These are phyloP conservation scores for Leishmania gerbilli DNA, from an alignment of 208 protist genomes.

Conservation along the genomic window DNA sequence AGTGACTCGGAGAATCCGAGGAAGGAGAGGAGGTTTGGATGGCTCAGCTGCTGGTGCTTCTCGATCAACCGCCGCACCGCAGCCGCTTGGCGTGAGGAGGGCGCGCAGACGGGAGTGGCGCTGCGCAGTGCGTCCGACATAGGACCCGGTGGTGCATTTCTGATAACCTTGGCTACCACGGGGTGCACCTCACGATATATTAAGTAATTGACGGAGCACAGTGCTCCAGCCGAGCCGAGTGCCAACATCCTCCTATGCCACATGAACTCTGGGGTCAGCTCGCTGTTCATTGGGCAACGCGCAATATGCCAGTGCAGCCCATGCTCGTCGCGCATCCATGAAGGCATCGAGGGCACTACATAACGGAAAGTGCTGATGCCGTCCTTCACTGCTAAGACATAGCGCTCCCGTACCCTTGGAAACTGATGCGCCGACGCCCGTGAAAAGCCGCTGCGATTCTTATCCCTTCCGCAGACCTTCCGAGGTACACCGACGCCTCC, in stretches of 20 bases:
- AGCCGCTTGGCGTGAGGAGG: slow-evolving; percentile 3
- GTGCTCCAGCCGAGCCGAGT: slow-evolving; percentile 10
- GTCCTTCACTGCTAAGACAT: neutral
- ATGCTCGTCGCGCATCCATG: slow-evolving; percentile 13
- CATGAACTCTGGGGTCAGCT: neutral
- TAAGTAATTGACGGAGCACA: neutral
- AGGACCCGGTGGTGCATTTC: slow-evolving; percentile 3
- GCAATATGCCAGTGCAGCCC: slow-evolving; percentile 14
- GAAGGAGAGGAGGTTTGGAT: slow-evolving; percentile 16
- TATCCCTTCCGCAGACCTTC: neutral
- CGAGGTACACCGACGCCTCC: neutral
- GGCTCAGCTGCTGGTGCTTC: slow-evolving; percentile 8
- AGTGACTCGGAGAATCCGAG: slow-evolving; percentile 7
- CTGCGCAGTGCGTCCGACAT: slow-evolving; percentile 27
- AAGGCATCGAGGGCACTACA: slow-evolving; percentile 5
- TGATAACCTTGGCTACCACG: slow-evolving; percentile 16
- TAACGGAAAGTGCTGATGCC: neutral
- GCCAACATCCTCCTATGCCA: neutral
- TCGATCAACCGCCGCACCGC: slow-evolving; percentile 9
- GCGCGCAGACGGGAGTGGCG: slow-evolving; percentile 12
- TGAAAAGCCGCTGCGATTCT: neutral
- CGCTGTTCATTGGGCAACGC: neutral
- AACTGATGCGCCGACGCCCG: neutral
- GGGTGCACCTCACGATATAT: slow-evolving; percentile 9
- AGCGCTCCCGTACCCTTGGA: neutral